Evolutionary conservation across 371 early-diverging fungal species (phyloP).

Genomic region (Mortierella sp.): DNA sequence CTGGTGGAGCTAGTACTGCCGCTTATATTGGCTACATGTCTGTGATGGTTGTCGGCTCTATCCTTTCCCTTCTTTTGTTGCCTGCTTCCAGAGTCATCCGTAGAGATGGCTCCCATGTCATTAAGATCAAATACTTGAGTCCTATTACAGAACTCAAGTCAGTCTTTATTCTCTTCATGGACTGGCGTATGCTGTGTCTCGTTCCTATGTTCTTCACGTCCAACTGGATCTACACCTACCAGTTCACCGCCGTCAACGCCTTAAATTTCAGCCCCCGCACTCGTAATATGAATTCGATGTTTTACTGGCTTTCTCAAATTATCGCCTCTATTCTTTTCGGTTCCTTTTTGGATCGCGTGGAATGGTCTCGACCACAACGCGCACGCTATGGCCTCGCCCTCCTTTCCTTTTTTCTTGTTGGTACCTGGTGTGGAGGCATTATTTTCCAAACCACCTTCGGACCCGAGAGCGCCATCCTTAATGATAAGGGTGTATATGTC

Average conservation of each 20-base stretch:
- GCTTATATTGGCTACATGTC: conserved; percentile 78
- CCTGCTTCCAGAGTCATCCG: conserved; percentile 72
- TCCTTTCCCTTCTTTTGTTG: conserved; percentile 66
- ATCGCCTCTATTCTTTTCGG: conserved; percentile 68
- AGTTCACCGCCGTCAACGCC: conserved; percentile 68
- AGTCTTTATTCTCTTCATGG: conserved; percentile 71
- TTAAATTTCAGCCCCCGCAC: conserved; percentile 71
- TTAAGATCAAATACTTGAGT: conserved; percentile 62
- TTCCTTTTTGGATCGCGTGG: conserved; percentile 64
- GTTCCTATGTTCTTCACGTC: conserved; percentile 80
- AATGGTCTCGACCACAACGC: conserved; percentile 62
- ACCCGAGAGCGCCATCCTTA: conserved; percentile 1
- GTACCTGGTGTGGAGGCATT: conserved; percentile 73
- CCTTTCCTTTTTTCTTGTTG: conserved; percentile 62
- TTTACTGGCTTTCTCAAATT: conserved; percentile 82
- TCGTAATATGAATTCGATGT: conserved; percentile 73
- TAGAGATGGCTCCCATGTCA: conserved; percentile 72
- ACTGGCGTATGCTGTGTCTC: conserved; percentile 71
- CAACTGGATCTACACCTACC: conserved; percentile 85
- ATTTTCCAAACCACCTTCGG: conserved; percentile 68
- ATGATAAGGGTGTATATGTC: conserved; percentile 1
- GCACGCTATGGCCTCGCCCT: conserved; percentile 65
- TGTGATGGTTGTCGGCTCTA: conserved; percentile 72
- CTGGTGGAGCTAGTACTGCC: conserved; percentile 63
- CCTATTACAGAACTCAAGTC: conserved; percentile 68